phyloP scores from a whole-genome alignment of 306 rosid species.

The Quercus bicolor region DNA sequence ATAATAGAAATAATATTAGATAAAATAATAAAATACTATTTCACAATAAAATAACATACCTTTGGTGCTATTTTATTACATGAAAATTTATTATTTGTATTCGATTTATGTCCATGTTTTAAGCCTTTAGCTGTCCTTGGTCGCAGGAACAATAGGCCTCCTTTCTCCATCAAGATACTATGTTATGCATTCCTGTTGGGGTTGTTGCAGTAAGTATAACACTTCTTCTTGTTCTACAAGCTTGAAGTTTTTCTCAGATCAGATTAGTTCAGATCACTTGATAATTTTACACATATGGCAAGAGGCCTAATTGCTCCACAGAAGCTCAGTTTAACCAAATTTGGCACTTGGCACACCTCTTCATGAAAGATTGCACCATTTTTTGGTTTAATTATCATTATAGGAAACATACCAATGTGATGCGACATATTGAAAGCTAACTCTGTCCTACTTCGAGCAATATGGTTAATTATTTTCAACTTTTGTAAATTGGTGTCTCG shows the following conservation, averaged over 20 bases:
- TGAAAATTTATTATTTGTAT: background rate
- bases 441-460: background rate
- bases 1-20: background rate
- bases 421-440: no score
- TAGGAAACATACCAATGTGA: no score
- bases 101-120: background rate
- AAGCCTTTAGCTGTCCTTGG: background rate
- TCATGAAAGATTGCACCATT: no score
- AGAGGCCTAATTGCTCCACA: background rate
- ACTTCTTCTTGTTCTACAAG: background rate
- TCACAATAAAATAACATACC: background rate
- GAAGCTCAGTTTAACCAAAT: no score
- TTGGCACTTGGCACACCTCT: no score
- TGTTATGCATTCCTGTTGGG: slow-evolving; percentile 7
- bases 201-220: background rate
- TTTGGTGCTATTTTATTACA: no score
- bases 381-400: no score
- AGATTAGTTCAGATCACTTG: background rate
- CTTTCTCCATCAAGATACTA: slow-evolving; percentile 5
- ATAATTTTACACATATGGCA: background rate
- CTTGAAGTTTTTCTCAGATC: background rate
- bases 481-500: background rate
- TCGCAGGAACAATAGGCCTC: slow-evolving; percentile 12
- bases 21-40: no score
- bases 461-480: background rate